A percentile compares a stretch with the other conserved stretches of the same genome.
Evolutionary conservation across 176 grass and related monocot genomes (phyloP).

Genomic region (Zoysia japonica): DNA sequence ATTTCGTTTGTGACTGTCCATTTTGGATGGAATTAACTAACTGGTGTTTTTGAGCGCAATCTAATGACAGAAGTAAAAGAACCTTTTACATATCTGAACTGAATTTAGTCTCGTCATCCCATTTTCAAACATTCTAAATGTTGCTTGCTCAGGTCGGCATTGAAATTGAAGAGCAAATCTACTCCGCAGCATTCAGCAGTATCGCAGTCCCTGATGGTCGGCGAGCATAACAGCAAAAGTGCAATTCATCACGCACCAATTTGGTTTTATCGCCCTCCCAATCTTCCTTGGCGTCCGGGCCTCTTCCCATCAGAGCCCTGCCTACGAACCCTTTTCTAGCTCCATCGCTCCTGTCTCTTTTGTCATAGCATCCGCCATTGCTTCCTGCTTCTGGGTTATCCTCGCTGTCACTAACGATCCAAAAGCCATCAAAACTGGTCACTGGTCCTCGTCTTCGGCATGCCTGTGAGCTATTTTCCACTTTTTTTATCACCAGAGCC

Average conservation of each 20-base stretch:
- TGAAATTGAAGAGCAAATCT: slow-evolving; percentile 53
- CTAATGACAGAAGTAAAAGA: background rate
- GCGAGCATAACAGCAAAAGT: slow-evolving; percentile 50
- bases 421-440: slow-evolving; percentile 75
- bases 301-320: slow-evolving; percentile 52
- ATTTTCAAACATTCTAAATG: slow-evolving; percentile 26
- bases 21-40: no score
- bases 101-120: slow-evolving; percentile 13
- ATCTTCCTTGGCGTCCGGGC: slow-evolving; percentile 61
- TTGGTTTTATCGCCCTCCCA: slow-evolving; percentile 63
- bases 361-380: slow-evolving; percentile 54
- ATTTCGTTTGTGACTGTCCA: background rate
- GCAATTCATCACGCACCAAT: slow-evolving; percentile 68
- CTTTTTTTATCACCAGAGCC: slow-evolving; percentile 40
- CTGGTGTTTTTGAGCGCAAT: background rate
- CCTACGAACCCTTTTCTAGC: slow-evolving; percentile 60
- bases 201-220: slow-evolving; percentile 42
- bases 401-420: slow-evolving; percentile 48
- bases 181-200: slow-evolving; percentile 48
- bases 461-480: slow-evolving; percentile 61
- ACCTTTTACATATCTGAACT: slow-evolving; percentile 3
- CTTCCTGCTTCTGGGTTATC: slow-evolving; percentile 54
- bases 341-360: slow-evolving; percentile 55
- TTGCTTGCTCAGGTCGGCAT: slow-evolving; percentile 42
- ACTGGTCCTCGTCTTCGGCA: slow-evolving; percentile 63